Conservation (phyloP, 1,284 basidiomycete genomes). For the Rhodotorula glutinis region DNA sequence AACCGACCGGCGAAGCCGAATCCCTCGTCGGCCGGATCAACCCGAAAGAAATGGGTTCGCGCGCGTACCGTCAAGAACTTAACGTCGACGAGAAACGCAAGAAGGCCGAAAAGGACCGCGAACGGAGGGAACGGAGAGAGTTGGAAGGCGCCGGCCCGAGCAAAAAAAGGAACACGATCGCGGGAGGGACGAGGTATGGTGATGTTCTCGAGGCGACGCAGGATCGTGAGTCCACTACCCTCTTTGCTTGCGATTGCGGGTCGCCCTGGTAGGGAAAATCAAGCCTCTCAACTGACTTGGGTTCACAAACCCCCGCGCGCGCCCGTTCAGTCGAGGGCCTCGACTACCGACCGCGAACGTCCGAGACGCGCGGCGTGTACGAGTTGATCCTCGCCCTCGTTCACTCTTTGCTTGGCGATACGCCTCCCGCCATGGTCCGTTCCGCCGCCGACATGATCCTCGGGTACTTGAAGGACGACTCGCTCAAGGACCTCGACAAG, state of each 20-base stretch:
- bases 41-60: conserved; percentile 88
- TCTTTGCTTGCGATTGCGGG: too few species aligned
- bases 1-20: conserved; percentile 93
- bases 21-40: conserved; percentile 88
- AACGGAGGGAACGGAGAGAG: conserved; percentile 20
- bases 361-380: conserved; percentile 92
- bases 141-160: not conserved
- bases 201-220: conserved; percentile 91
- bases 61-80: conserved; percentile 74
- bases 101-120: conserved; percentile 35
- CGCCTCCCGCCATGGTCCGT: conserved; percentile 90
- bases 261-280: too few species aligned
- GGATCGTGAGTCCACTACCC: conserved; percentile 50
- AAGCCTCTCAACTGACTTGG: not conserved
- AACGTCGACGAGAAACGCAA: conserved; percentile 91
- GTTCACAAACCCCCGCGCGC: not conserved
- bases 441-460: conserved; percentile 89
- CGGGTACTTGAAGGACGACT: conserved; percentile 84
- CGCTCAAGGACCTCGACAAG: conserved; percentile 94
- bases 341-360: conserved; percentile 85
- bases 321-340: conserved; percentile 70
- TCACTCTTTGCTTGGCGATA: conserved; percentile 79
- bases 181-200: conserved; percentile 56
- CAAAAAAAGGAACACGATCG: conserved; percentile 6
- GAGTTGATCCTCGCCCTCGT: conserved; percentile 84